A percentile compares a stretch with the other conserved stretches of the same genome.
Evolutionary conservation across 2,329 filamentous ascomycete genomes (phyloP).

Genomic region (Blastomyces emzantsi): DNA sequence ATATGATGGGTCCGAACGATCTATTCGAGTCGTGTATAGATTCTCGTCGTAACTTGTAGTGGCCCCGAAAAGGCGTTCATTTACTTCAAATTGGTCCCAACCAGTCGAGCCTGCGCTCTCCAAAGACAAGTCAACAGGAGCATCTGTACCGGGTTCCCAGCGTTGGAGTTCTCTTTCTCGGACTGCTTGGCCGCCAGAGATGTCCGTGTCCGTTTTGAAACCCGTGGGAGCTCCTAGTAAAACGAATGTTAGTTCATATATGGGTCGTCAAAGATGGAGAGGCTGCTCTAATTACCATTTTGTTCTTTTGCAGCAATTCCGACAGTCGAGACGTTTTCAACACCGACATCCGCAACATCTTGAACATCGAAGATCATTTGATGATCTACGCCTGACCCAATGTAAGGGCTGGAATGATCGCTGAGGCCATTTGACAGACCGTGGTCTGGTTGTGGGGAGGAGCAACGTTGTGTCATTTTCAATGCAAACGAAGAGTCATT

Average conservation of each 20-base stretch:
- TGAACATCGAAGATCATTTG: constrained; percentile 54
- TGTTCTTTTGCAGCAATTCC: constrained; percentile 44
- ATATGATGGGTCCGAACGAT: constrained; percentile 75
- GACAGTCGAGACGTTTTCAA: constrained; percentile 45
- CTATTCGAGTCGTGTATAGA: constrained; percentile 85
- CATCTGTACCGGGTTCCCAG: constrained; percentile 65
- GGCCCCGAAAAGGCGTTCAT: constrained; percentile 78
- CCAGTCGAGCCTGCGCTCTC: constrained; percentile 47
- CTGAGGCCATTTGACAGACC: constrained; percentile 35
- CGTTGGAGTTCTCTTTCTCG: constrained; percentile 69
- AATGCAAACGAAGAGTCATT: constrained; percentile 48
- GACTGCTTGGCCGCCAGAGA: constrained; percentile 62
- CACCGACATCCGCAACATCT: constrained; percentile 50
- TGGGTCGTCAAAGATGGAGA: background rate
- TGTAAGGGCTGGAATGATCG: constrained; percentile 31
- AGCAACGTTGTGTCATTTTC: constrained; percentile 54
- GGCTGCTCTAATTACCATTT: constrained; percentile 45
- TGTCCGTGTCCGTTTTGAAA: constrained; percentile 83
- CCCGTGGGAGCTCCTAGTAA: constrained; percentile 52
- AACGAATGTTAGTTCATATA: constrained; percentile 4
- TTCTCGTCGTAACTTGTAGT: constrained; percentile 90
- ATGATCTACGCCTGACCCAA: constrained; percentile 38
- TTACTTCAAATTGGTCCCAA: constrained; percentile 94
- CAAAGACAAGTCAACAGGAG: constrained; percentile 58
- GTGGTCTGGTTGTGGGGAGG: constrained; percentile 26